Percentiles rank a stretch among this genome's conserved stretches.
Conservation (phyloP, 2,329 filamentous ascomycete genomes). For the Colletotrichum acutatum region DNA sequence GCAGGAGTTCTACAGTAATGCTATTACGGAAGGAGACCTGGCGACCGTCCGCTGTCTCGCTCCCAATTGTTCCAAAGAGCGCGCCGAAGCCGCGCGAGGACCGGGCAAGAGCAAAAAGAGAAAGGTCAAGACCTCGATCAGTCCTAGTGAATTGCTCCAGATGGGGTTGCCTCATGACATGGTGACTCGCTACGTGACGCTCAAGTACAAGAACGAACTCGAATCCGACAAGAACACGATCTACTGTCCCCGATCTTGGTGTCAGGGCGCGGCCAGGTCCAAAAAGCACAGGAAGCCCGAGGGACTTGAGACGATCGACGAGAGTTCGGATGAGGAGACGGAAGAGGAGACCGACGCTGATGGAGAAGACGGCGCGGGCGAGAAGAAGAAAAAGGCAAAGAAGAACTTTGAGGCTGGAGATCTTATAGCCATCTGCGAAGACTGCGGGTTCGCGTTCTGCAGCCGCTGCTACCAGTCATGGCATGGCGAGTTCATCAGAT, state of each 20-base stretch:
- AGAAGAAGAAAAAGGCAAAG: slow-evolving; percentile 36
- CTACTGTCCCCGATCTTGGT: slow-evolving; percentile 94
- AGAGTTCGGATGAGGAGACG: slow-evolving; percentile 62
- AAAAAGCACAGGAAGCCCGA: slow-evolving; percentile 77
- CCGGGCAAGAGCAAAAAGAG: slow-evolving; percentile 51
- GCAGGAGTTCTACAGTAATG: slow-evolving; percentile 88
- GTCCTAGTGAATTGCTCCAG: slow-evolving; percentile 84
- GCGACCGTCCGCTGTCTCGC: slow-evolving; percentile 82
- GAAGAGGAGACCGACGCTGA: slow-evolving; percentile 49
- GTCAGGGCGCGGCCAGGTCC: slow-evolving; percentile 85
- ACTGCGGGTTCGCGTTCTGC: slow-evolving; percentile 92
- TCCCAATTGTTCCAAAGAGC: slow-evolving; percentile 79
- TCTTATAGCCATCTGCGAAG: slow-evolving; percentile 85
- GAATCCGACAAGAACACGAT: slow-evolving; percentile 92
- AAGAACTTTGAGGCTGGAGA: slow-evolving; percentile 62
- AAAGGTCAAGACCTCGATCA: slow-evolving; percentile 76
- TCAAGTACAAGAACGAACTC: slow-evolving; percentile 93
- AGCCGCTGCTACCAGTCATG: slow-evolving; percentile 76
- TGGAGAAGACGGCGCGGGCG: slow-evolving; percentile 35
- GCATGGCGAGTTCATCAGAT: slow-evolving; percentile 87
- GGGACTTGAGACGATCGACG: slow-evolving; percentile 70
- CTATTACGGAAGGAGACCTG: slow-evolving; percentile 87
- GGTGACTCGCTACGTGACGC: slow-evolving; percentile 86
- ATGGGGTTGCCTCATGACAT: slow-evolving; percentile 77
- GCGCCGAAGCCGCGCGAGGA: slow-evolving; percentile 48